Conservation (phyloP, 2,329 filamentous ascomycete genomes). For the Colletotrichum coccodes region DNA sequence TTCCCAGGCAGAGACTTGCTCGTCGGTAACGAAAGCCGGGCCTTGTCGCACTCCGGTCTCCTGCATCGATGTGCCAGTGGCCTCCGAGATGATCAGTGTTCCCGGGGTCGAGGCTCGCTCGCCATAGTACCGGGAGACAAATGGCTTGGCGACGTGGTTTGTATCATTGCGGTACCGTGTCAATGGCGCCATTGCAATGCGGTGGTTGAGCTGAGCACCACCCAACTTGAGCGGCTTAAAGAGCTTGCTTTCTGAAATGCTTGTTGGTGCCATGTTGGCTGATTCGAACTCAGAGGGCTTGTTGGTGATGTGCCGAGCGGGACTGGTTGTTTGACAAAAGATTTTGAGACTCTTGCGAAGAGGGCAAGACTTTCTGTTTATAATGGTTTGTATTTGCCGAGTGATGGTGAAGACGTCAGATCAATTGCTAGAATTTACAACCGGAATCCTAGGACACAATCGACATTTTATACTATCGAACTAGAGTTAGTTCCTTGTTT, state of each 20-base stretch:
- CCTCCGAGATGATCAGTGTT: slow-evolving; percentile 42
- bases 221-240: slow-evolving; percentile 26
- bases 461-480: not conserved
- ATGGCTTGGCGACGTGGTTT: slow-evolving; percentile 28
- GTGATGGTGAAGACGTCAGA: too few species aligned
- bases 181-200: slow-evolving; percentile 25
- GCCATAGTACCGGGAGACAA: slow-evolving; percentile 40
- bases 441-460: not conserved
- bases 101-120: slow-evolving; percentile 56
- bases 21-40: slow-evolving; percentile 58
- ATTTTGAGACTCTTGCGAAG: too few species aligned
- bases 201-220: slow-evolving; percentile 16
- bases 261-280: not conserved
- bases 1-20: slow-evolving; percentile 38
- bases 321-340: too few species aligned
- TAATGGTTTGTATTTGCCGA: too few species aligned
- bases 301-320: too few species aligned
- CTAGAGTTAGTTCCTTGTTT: not conserved
- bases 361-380: too few species aligned
- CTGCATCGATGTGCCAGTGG: slow-evolving; percentile 38
- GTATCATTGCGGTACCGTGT: slow-evolving; percentile 27
- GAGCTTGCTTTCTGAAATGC: slow-evolving; percentile 10
- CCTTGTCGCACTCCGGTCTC: slow-evolving; percentile 34
- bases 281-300: too few species aligned
- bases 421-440: too few species aligned